Base-by-base conservation (phyloP, 2,329 filamentous ascomycete genomes). In the Paraphoma chrysanthemicola region DNA sequence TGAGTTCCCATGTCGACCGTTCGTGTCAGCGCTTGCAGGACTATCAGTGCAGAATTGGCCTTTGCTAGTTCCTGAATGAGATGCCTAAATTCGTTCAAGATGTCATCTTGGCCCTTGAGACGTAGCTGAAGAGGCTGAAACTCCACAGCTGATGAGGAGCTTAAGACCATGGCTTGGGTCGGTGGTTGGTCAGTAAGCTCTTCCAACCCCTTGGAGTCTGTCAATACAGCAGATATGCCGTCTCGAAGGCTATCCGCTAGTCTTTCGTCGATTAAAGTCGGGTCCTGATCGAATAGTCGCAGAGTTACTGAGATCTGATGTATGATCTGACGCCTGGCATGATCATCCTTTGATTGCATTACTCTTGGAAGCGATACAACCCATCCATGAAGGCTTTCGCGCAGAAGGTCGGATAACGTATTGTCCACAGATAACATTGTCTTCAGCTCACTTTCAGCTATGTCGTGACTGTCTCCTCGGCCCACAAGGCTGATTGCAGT, bases 341-440 rank as follows among this genome's bases (percentile, higher is more conserved):
- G 82, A 64, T 97, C 92, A 67, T 98, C 93, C 63, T 88, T 90
- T 8, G 88, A 86, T 72, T 94, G 92, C 87, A 97, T 93, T 12
- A 92, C 78, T 14, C 93, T 86, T 5, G 94, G 89, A 16, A 99
- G 83, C 41, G 91, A 89, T 2, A 87, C 86, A 23, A 93, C 85
- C 93, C 93, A 97, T 50, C 88, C 88, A 73, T 94, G 90, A 0
- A 96, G 82, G 0, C 86, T 89, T 29, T 83, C 85, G 65, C 91
- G 91, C 28, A 94, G 79, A 2, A 85, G 79, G 18, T 90, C 87
- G 3, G 83, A 79, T 1, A 93, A 81, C 47, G 85, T 80, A 1
- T 83, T 77, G 64, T 92, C 87, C 10, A 88, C 85, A 39, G 79
- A 82, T 6, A 89, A 79, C 28, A 96, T 79, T 58, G 88, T 83